phyloP scores from a whole-genome alignment of 75 land plant genomes.

The Azolla pinnata region DNA sequence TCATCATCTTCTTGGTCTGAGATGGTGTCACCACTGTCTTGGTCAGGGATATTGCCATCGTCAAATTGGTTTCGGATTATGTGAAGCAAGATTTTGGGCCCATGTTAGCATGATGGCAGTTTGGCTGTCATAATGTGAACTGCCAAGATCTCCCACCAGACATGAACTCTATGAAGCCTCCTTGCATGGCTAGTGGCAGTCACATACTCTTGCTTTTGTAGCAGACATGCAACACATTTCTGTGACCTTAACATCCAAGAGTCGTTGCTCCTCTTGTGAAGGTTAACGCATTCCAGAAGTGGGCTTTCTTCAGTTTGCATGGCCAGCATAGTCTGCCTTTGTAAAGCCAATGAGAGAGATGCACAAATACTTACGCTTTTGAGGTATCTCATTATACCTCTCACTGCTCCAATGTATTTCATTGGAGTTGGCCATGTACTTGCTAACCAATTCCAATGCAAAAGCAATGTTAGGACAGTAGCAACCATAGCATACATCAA shows the following conservation, averaged over 20 bases:
- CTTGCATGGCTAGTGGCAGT: conserved; percentile 1
- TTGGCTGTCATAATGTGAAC: background rate
- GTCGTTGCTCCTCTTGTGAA: conserved; percentile 1
- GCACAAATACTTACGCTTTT: background rate
- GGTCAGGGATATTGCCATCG: too few relatives aligned
- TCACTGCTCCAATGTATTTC: background rate
- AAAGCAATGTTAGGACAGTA: background rate
- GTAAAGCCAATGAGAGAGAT: background rate
- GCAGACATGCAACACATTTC: conserved; percentile 1
- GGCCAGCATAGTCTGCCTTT: background rate
- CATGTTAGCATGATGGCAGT: background rate
- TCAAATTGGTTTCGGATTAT: too few relatives aligned
- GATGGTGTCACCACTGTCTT: too few relatives aligned
- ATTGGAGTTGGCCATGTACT: background rate
- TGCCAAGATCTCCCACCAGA: conserved; percentile 2
- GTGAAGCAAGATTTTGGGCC: too few relatives aligned
- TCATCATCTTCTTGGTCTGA: too few relatives aligned
- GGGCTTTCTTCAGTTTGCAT: background rate
- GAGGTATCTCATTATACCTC: background rate
- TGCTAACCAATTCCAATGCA: background rate
- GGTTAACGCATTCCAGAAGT: background rate
- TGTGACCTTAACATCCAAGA: background rate
- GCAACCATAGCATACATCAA: conserved; percentile 2
- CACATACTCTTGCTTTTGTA: conserved; percentile 1
- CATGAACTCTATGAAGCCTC: background rate